Percentiles rank a stretch among this genome's conserved stretches.
Conservation (phyloP, 257 asterid genomes). For the Nicotiana otophora region DNA sequence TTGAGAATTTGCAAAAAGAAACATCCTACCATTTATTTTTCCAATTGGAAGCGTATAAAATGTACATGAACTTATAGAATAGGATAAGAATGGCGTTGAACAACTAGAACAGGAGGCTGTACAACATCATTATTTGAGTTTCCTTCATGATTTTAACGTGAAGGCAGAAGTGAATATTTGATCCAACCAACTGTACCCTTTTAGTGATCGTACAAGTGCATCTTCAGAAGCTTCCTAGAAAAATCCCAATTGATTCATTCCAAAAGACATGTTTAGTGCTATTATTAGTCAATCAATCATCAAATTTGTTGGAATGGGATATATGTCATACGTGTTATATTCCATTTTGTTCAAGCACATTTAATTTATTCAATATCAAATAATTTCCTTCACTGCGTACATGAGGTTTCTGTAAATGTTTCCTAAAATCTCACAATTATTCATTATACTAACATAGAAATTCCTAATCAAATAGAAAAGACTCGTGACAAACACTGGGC, state of each 20-base stretch:
- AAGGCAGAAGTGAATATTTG: not conserved
- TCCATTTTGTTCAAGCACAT: no score
- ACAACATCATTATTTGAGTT: not conserved
- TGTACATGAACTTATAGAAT: not conserved
- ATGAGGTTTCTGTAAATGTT: no score
- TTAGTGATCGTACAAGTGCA: not conserved
- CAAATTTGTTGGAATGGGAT: no score
- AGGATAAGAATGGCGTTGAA: not conserved
- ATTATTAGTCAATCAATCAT: not conserved
- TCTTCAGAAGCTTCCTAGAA: constrained; percentile 7
- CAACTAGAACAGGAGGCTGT: not conserved
- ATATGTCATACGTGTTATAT: no score
- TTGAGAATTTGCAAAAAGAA: not conserved
- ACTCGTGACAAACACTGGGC: no score
- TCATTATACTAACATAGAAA: no score
- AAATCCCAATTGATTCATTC: not conserved
- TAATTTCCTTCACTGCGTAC: no score
- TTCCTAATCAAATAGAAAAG: no score
- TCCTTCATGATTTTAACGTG: not conserved
- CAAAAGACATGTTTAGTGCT: not conserved
- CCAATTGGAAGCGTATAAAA: not conserved
- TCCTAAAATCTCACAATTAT: no score
- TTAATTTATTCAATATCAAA: no score
- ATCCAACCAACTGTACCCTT: not conserved
- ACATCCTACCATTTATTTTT: not conserved